A percentile compares a stretch with the other conserved stretches of the same genome.
Evolutionary conservation across 2,329 filamentous ascomycete genomes (phyloP).

Genomic region (Talaromyces sp.): DNA sequence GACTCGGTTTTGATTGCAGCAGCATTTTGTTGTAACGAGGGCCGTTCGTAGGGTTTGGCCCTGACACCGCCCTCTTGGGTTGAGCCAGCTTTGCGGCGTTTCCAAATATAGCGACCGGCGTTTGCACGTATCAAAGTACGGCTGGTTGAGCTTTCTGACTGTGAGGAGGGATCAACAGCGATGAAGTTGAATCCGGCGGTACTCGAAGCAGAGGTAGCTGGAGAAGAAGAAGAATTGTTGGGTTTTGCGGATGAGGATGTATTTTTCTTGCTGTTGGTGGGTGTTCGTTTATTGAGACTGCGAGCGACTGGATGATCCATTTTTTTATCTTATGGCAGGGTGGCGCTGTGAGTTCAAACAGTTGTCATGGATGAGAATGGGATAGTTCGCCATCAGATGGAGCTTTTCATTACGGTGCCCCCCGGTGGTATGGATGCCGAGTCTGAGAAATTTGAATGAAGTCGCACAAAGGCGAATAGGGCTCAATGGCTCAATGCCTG

Average conservation of each 20-base stretch:
- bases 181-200: conserved; percentile 11
- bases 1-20: not conserved
- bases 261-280: not conserved
- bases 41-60: conserved; percentile 7
- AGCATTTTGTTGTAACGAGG: not conserved
- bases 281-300: not conserved
- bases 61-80: conserved; percentile 3
- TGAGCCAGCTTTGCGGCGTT: conserved; percentile 12
- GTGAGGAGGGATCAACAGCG: conserved; percentile 11
- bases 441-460: not conserved
- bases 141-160: conserved; percentile 9
- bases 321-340: not conserved
- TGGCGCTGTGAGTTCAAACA: not conserved
- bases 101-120: conserved; percentile 21
- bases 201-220: not conserved
- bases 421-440: not conserved
- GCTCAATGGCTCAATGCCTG: not conserved
- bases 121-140: conserved; percentile 21
- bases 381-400: not conserved
- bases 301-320: conserved; percentile 6
- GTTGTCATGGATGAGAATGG: not conserved
- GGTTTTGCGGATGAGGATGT: not conserved
- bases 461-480: not conserved
- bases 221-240: not conserved
- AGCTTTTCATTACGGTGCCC: not conserved